These are phyloP conservation scores for Trametes villosa DNA, from an alignment of 768 basidiomycete genomes.

Conservation along the genomic window DNA sequence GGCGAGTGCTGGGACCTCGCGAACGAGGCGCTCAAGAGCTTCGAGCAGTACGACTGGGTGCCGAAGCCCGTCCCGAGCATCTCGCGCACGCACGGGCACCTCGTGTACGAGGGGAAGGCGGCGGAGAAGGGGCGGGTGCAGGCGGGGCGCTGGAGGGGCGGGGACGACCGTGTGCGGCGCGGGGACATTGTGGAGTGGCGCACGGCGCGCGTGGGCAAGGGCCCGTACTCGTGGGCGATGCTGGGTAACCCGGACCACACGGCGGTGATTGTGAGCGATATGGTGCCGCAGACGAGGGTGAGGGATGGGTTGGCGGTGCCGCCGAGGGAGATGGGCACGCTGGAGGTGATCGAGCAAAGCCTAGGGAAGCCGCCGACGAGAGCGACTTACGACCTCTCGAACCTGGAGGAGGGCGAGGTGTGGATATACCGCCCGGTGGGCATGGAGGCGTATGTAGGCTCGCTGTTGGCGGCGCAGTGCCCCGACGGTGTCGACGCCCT, in stretches of 20 bases:
- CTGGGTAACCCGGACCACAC: constrained; percentile 62
- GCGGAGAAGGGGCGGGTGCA: constrained; percentile 35
- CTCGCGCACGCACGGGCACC: constrained; percentile 57
- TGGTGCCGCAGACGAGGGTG: constrained; percentile 35
- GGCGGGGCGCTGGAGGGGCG: constrained; percentile 52
- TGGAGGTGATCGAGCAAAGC: constrained; percentile 61
- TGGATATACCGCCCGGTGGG: constrained; percentile 61
- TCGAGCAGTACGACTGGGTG: constrained; percentile 45
- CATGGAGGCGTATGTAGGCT: constrained; percentile 41
- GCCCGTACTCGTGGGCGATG: constrained; percentile 19
- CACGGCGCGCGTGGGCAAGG: constrained; percentile 41
- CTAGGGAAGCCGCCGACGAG: constrained; percentile 45
- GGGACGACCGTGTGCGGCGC: constrained; percentile 53
- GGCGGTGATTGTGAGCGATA: constrained; percentile 50
- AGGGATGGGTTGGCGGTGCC: constrained; percentile 40
- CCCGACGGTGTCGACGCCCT: constrained; percentile 26
- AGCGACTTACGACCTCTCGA: constrained; percentile 47
- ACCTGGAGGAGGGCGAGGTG: constrained; percentile 53
- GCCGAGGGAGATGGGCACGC: constrained; percentile 44
- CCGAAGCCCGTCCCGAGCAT: constrained; percentile 52
- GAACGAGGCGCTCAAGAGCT: constrained; percentile 50
- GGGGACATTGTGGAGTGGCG: constrained; percentile 64
- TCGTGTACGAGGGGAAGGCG: constrained; percentile 50
- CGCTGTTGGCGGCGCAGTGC: constrained; percentile 25
- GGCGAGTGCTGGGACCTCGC: constrained; percentile 67